Evolutionary conservation across 2,329 filamentous ascomycete genomes (phyloP).

Genomic region (Lasiodiplodia sp.): DNA sequence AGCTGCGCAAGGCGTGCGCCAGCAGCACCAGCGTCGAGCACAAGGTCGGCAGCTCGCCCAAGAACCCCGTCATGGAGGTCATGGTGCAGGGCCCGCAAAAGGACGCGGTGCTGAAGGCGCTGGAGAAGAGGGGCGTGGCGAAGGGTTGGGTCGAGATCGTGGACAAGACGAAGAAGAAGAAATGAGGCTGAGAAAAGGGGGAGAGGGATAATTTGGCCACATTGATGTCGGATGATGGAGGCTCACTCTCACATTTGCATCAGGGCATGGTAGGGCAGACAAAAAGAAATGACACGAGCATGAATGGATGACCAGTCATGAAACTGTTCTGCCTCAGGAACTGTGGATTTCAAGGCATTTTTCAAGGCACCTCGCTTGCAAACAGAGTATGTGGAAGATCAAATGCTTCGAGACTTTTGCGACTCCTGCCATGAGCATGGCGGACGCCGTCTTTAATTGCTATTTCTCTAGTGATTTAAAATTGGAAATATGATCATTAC

Average conservation of each 20-base stretch:
- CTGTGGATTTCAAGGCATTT: not conserved
- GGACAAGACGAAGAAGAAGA: constrained; percentile 74
- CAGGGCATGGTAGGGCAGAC: not conserved
- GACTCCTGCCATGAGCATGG: not conserved
- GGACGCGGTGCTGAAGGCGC: constrained; percentile 64
- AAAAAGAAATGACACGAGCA: not conserved
- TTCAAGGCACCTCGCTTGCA: not conserved
- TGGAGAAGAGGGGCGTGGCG: constrained; percentile 66
- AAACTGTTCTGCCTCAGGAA: not conserved
- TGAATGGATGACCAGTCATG: constrained; percentile 4
- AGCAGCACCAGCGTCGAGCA: constrained; percentile 71
- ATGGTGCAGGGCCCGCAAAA: constrained; percentile 73
- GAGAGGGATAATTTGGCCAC: not conserved
- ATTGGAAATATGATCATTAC: not conserved
- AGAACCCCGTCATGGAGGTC: constrained; percentile 70
- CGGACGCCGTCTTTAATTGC: not conserved
- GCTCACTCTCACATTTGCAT: not conserved
- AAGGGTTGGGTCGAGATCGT: constrained; percentile 68
- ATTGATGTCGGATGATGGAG: not conserved
- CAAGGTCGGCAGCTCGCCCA: constrained; percentile 65
- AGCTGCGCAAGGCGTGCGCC: constrained; percentile 71
- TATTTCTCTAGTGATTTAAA: not conserved
- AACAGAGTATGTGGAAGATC: not conserved
- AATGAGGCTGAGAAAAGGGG: constrained; percentile 38
- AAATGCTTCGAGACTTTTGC: not conserved